phyloP scores from a whole-genome alignment of 345 rosid genomes.

The Geranium brycei region DNA sequence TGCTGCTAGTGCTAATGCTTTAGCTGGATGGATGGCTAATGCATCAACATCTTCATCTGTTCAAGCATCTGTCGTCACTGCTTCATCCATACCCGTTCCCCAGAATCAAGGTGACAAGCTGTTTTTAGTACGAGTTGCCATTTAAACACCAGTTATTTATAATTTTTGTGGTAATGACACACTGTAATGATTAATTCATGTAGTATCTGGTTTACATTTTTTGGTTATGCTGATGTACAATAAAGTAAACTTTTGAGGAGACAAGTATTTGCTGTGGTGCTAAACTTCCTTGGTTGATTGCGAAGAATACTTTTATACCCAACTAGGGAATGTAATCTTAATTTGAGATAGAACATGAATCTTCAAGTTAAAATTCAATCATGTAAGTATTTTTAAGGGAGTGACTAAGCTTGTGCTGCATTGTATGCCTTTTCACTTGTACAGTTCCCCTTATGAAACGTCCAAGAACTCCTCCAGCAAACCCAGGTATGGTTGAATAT shows the following conservation, averaged over 20 bases:
- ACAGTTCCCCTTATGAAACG: conserved; percentile 55
- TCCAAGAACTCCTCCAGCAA: conserved; percentile 61
- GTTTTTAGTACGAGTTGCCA: conserved; percentile 1
- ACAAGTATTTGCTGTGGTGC: not conserved
- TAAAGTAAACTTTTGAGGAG: not conserved
- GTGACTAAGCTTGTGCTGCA: not conserved
- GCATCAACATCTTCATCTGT: conserved; percentile 67
- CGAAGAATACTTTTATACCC: not conserved
- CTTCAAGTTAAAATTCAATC: not conserved
- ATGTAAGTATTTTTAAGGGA: not conserved
- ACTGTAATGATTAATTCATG: too few species aligned
- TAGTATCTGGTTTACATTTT: not conserved
- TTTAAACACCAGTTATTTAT: not conserved
- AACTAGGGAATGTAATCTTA: not conserved
- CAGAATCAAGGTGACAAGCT: conserved; percentile 59
- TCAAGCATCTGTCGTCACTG: conserved; percentile 77
- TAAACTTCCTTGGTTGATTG: not conserved
- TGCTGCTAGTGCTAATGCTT: conserved; percentile 54
- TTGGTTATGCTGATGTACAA: not conserved
- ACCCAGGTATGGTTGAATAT: conserved; percentile 65
- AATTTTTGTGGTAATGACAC: too few species aligned
- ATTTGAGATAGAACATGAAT: too few species aligned
- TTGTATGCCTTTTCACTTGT: conserved; percentile 8
- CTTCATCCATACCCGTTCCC: conserved; percentile 60
- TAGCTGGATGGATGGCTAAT: conserved; percentile 84